Percentiles rank a stretch among this genome's conserved stretches.
phyloP scores from a whole-genome alignment of 371 early-diverging fungal genomes.

The Rhizomucor pusillus region DNA sequence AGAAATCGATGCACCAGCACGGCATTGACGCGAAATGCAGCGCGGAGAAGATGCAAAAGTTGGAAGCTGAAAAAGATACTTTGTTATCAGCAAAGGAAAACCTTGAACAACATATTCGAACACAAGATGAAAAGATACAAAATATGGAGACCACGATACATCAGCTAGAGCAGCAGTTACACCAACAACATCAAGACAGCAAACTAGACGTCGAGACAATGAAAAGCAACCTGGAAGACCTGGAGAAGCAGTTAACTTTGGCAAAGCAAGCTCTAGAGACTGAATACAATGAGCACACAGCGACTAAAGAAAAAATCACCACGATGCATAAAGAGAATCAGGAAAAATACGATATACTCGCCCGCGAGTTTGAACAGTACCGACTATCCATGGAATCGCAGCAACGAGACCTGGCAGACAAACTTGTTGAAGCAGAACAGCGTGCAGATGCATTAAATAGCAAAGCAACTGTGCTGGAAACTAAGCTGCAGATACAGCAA shows the following conservation, averaged over 20 bases:
- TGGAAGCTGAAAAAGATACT: slow-evolving; percentile 23
- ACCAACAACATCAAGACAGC: slow-evolving; percentile 31
- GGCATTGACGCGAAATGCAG: slow-evolving; percentile 20
- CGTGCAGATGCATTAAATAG: too few species aligned
- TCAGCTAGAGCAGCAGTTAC: slow-evolving; percentile 36
- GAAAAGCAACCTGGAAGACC: slow-evolving; percentile 49
- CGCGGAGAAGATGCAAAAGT: slow-evolving; percentile 13
- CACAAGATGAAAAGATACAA: slow-evolving; percentile 19
- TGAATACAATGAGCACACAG: slow-evolving; percentile 19
- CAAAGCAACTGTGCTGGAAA: neutral
- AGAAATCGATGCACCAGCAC: slow-evolving; percentile 16
- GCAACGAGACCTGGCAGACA: too few species aligned
- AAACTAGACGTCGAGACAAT: slow-evolving; percentile 38
- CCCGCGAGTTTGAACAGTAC: neutral
- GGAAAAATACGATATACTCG: slow-evolving; percentile 11
- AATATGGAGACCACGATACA: slow-evolving; percentile 34
- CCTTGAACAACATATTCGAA: slow-evolving; percentile 27
- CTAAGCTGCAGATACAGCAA: slow-evolving; percentile 9
- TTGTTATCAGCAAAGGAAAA: slow-evolving; percentile 12
- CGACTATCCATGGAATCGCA: too few species aligned
- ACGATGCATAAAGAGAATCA: slow-evolving; percentile 17
- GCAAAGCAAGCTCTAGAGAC: slow-evolving; percentile 31
- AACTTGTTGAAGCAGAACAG: too few species aligned
- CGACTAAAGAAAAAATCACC: neutral
- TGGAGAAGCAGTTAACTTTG: slow-evolving; percentile 41